Percentiles rank a stretch among this genome's conserved stretches.
Evolutionary conservation across 2,329 filamentous ascomycete genomes (phyloP).

Genomic region (Tolypocladium ophioglossoides): DNA sequence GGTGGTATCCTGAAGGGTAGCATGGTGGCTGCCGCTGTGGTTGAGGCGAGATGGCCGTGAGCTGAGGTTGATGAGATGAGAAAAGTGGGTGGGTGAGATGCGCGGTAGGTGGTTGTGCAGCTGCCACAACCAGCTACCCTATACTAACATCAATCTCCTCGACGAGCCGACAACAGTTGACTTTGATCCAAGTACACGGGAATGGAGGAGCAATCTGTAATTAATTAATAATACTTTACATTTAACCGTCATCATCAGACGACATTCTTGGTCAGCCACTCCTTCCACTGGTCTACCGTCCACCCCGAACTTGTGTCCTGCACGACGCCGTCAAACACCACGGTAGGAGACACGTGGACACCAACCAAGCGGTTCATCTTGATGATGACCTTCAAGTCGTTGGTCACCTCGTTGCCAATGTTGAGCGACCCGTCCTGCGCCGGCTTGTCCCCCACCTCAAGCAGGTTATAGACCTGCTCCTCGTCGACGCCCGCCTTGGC

Average conservation of each 20-base stretch:
- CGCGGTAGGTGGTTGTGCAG: too few species aligned
- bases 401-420: slow-evolving; percentile 68
- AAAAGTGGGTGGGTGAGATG: not conserved
- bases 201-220: not conserved
- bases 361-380: slow-evolving; percentile 71
- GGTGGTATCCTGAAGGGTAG: not conserved
- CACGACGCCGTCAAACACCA: slow-evolving; percentile 78
- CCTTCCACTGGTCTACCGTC: slow-evolving; percentile 70
- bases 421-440: slow-evolving; percentile 61
- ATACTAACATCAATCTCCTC: too few species aligned
- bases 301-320: slow-evolving; percentile 73
- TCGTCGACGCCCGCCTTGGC: slow-evolving; percentile 58
- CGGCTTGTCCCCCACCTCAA: slow-evolving; percentile 60
- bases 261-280: slow-evolving; percentile 59
- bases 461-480: slow-evolving; percentile 54
- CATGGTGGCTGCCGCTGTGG: not conserved
- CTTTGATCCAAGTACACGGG: not conserved
- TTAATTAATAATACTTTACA: too few species aligned
- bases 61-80: not conserved
- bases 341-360: slow-evolving; percentile 85
- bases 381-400: slow-evolving; percentile 74
- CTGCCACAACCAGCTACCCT: not conserved
- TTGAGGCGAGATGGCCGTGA: not conserved
- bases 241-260: too few species aligned
- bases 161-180: not conserved